Conservation (phyloP, 768 basidiomycete genomes). For the Tylopilus subfusipes region DNA sequence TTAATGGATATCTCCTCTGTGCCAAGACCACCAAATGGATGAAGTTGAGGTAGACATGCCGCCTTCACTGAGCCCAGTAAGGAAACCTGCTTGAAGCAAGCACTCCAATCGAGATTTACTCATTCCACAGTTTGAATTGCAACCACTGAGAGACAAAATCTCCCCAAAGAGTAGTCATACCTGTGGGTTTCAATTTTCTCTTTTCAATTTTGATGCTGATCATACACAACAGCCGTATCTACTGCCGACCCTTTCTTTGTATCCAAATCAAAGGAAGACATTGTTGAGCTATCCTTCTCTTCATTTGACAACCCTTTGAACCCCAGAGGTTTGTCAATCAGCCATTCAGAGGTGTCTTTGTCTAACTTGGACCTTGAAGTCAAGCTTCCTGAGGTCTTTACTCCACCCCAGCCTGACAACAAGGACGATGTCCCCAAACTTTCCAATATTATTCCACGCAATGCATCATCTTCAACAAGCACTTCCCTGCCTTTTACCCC, state of each 20-base stretch:
- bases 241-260: conserved; percentile 21
- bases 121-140: conserved; percentile 35
- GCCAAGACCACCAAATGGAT: conserved; percentile 21
- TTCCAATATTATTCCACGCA: conserved; percentile 24
- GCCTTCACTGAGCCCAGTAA: conserved; percentile 47
- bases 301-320: conserved; percentile 31
- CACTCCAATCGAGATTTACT: conserved; percentile 28
- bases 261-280: conserved; percentile 25
- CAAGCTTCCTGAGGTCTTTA: conserved; percentile 25
- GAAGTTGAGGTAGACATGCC: conserved; percentile 43
- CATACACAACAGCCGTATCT: conserved; percentile 6
- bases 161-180: conserved; percentile 17
- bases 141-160: conserved; percentile 14
- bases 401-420: conserved; percentile 10
- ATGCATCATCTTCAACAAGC: conserved; percentile 22
- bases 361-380: conserved; percentile 32
- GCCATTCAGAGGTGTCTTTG: conserved; percentile 36
- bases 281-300: conserved; percentile 24
- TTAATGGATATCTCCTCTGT: conserved; percentile 23
- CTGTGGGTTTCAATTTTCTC: conserved; percentile 13
- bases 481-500: conserved; percentile 25
- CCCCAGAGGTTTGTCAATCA: conserved; percentile 33
- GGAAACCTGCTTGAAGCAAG: conserved; percentile 17
- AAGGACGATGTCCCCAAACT: conserved; percentile 20
- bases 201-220: neutral